Base-by-base conservation (phyloP, 2,329 filamentous ascomycete species). In the Claviceps sp. region DNA sequence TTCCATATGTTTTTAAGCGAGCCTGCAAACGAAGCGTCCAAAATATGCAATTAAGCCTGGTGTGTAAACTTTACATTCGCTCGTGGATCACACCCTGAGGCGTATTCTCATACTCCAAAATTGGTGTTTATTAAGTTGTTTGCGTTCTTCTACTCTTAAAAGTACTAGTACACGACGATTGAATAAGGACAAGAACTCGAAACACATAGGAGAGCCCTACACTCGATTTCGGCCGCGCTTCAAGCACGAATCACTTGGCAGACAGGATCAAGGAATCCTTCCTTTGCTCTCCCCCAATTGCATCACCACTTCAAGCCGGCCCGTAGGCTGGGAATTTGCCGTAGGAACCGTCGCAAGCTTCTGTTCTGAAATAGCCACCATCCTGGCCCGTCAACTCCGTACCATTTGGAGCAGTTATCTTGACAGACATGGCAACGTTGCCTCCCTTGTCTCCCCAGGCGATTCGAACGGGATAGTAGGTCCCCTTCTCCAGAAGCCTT, bases 381-480 rank as follows among this genome's bases (percentile, higher is more conserved):
- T 55, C 51, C 47, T 50, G 34, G 24, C 53, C 53, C 16, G 53
- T 55, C 51, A 55, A 51, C 24, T 55, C 53, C 13, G 44, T 53
- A 7, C 53, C 53, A 30, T 51, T 55, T 13, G 53, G 53, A n/a
- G 53, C 51, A 13, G 48, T 46, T 24, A 55, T 55, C 26, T 46
- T 55, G n/a, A 55, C 53, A 14, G 53, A 55, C 51, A 55, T 48
- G 48, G 53, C 53, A 30, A 49, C 47, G 9, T 40, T 55, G 46
- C 53, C 53, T 20, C 53, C 53, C 37, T 55, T 55, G 36, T 55
- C 53, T 18, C 53, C 53, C 48, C 45, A 55, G 20, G 53, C 53
- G 6, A 55, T 46, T 42, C 53, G 45, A 11, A 55, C 47, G 11
- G 53, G 53, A 22, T 55, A 55, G 40, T 55, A 55, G 2, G 53